These are phyloP conservation scores for Pythium plurisporium DNA, from an alignment of 352 stramenopile genomes.

Conservation along the genomic window DNA sequence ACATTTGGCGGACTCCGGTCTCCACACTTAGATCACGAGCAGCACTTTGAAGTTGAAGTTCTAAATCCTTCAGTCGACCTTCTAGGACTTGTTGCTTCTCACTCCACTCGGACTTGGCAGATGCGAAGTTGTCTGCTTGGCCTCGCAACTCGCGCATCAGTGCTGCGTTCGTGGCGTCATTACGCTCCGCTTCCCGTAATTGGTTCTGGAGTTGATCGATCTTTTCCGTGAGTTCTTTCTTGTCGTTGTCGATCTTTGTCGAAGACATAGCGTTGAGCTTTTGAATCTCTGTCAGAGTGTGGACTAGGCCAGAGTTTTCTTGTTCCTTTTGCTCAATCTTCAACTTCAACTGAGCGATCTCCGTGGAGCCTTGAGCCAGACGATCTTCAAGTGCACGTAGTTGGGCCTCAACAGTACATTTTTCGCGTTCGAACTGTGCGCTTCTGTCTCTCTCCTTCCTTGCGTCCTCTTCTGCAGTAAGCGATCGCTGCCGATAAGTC, in stretches of 20 bases:
- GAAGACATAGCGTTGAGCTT: slow-evolving; percentile 63
- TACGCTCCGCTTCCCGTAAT: slow-evolving; percentile 45
- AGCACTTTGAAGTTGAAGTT: slow-evolving; percentile 50
- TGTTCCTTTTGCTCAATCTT: slow-evolving; percentile 67
- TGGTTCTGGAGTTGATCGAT: slow-evolving; percentile 47
- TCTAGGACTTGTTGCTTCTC: slow-evolving; percentile 30
- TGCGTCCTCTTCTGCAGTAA: slow-evolving; percentile 38
- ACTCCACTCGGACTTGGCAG: slow-evolving; percentile 25
- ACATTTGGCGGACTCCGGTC: slow-evolving; percentile 58
- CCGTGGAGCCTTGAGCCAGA: slow-evolving; percentile 26
- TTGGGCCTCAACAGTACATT: slow-evolving; percentile 54
- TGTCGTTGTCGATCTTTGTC: slow-evolving; percentile 61
- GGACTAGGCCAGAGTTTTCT: slow-evolving; percentile 60
- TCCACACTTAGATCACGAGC: slow-evolving; percentile 55
- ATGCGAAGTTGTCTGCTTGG: slow-evolving; percentile 35
- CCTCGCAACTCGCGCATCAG: slow-evolving; percentile 45
- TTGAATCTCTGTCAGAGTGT: slow-evolving; percentile 71
- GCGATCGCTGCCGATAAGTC: slow-evolving; percentile 37
- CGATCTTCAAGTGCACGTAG: slow-evolving; percentile 51
- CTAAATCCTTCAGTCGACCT: slow-evolving; percentile 37
- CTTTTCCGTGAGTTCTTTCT: slow-evolving; percentile 61
- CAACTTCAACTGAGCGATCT: slow-evolving; percentile 46
- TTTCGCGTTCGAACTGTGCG: slow-evolving; percentile 54
- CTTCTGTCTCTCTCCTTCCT: slow-evolving; percentile 51
- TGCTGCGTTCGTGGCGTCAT: slow-evolving; percentile 38